Conservation (phyloP, 257 asterid species). For the Dorcoceras hygrometricum region DNA sequence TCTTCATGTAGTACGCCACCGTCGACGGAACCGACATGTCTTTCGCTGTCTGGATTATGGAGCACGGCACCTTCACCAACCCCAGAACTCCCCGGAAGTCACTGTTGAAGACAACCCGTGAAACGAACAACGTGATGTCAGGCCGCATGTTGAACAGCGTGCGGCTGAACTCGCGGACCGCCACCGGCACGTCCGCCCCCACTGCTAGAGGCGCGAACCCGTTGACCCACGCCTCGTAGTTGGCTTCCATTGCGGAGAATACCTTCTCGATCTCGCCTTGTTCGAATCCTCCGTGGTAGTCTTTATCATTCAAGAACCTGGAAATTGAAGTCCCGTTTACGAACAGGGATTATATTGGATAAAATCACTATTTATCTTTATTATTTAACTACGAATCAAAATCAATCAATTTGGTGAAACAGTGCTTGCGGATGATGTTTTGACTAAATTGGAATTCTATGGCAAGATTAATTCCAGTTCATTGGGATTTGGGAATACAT, state of each 20-base stretch:
- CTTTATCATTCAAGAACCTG: neutral
- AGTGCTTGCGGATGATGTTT: neutral
- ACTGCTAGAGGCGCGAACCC: constrained; percentile 94
- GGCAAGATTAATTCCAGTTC: neutral
- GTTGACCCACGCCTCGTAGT: constrained; percentile 88
- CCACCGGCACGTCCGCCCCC: constrained; percentile 86
- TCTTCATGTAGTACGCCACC: constrained; percentile 64
- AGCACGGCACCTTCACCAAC: neutral
- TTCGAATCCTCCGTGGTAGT: neutral
- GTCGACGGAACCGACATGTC: constrained; percentile 86
- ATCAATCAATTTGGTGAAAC: neutral
- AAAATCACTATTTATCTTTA: neutral
- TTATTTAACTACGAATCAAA: neutral
- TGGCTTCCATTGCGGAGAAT: constrained; percentile 81
- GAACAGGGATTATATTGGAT: too few species aligned
- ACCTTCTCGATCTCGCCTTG: constrained; percentile 42
- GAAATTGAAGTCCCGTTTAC: neutral
- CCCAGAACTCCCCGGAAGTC: constrained; percentile 33
- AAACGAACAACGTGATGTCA: constrained; percentile 78
- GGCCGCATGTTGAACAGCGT: constrained; percentile 92
- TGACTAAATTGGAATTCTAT: neutral
- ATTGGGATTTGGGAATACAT: neutral
- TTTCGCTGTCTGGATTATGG: constrained; percentile 29
- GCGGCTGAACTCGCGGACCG: constrained; percentile 28
- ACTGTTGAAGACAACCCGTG: constrained; percentile 62